A percentile compares a stretch with the other conserved stretches of the same genome.
Conservation (phyloP, 768 basidiomycete genomes). For the Tylopilus subfusipes region DNA sequence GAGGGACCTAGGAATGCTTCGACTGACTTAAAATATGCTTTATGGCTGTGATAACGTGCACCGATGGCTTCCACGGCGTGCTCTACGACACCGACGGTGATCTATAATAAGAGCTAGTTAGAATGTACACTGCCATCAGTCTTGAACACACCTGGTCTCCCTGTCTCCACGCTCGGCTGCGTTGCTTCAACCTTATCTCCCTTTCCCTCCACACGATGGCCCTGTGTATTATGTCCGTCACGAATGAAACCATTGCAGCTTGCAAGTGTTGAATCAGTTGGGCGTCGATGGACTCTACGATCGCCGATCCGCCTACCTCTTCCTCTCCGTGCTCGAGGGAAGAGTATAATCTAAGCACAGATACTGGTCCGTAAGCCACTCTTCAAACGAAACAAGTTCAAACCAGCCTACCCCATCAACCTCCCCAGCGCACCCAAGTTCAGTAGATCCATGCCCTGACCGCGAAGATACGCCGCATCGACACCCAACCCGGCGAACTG, state of each 20-base stretch:
- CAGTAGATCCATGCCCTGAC: constrained; percentile 42
- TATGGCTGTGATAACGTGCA: constrained; percentile 34
- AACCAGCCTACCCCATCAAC: constrained; percentile 40
- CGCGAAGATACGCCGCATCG: constrained; percentile 39
- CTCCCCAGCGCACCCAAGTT: constrained; percentile 34
- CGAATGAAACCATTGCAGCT: constrained; percentile 47
- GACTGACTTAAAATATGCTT: constrained; percentile 40
- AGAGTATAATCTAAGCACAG: constrained; percentile 26
- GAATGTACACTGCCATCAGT: not conserved
- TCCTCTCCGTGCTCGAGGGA: constrained; percentile 22
- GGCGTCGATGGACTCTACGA: constrained; percentile 43
- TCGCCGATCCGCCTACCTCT: constrained; percentile 21
- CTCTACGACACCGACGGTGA: constrained; percentile 41
- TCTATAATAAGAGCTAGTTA: constrained; percentile 31
- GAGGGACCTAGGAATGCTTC: constrained; percentile 12
- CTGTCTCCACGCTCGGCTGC: constrained; percentile 57
- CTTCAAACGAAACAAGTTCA: not conserved
- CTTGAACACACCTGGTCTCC: constrained; percentile 39
- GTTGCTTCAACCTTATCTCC: constrained; percentile 53
- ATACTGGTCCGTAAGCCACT: constrained; percentile 1
- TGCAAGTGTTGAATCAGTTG: constrained; percentile 46
- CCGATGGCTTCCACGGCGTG: constrained; percentile 51
- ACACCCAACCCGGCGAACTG: constrained; percentile 45
- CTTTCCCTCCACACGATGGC: constrained; percentile 56
- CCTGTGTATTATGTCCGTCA: constrained; percentile 47